A percentile compares a stretch with the other conserved stretches of the same genome.
These are phyloP conservation scores for Xeromyces bisporus DNA, from an alignment of 495 filamentous ascomycete species.

Conservation along the genomic window DNA sequence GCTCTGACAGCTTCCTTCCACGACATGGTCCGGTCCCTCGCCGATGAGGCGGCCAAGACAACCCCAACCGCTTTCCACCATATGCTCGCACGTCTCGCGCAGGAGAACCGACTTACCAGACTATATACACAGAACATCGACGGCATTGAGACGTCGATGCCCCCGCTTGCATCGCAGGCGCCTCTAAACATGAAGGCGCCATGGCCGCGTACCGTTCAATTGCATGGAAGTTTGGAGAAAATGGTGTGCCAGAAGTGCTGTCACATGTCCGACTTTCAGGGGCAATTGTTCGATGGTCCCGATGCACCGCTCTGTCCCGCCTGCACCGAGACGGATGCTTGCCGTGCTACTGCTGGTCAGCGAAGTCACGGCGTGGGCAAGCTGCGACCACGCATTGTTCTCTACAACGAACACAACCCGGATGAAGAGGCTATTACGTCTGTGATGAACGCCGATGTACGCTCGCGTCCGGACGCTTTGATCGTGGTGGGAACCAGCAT, in stretches of 20 bases:
- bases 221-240: conserved; percentile 84
- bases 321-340: conserved; percentile 57
- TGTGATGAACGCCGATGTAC: conserved; percentile 68
- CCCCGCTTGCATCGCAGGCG: conserved; percentile 59
- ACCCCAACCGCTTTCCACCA: conserved; percentile 84
- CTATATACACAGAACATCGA: conserved; percentile 96
- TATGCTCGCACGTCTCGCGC: conserved; percentile 76
- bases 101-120: conserved; percentile 75
- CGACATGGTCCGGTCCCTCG: conserved; percentile 82
- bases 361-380: conserved; percentile 87
- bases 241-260: conserved; percentile 94
- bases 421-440: conserved; percentile 92
- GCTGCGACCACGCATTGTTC: conserved; percentile 78
- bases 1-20: conserved; percentile 78
- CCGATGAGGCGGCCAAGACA: conserved; percentile 53
- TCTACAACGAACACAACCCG: conserved; percentile 95
- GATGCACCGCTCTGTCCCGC: conserved; percentile 64
- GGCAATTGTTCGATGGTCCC: conserved; percentile 66
- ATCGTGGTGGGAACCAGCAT: conserved; percentile 90
- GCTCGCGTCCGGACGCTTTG: conserved; percentile 71
- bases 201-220: conserved; percentile 85
- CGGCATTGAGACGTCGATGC: conserved; percentile 73
- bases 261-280: conserved; percentile 56
- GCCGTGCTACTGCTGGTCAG: conserved; percentile 67
- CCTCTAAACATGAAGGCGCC: conserved; percentile 62